Percentiles rank a stretch among this genome's conserved stretches.
phyloP scores from a whole-genome alignment of 2,329 filamentous ascomycete species.

The Aspergillus sp. region DNA sequence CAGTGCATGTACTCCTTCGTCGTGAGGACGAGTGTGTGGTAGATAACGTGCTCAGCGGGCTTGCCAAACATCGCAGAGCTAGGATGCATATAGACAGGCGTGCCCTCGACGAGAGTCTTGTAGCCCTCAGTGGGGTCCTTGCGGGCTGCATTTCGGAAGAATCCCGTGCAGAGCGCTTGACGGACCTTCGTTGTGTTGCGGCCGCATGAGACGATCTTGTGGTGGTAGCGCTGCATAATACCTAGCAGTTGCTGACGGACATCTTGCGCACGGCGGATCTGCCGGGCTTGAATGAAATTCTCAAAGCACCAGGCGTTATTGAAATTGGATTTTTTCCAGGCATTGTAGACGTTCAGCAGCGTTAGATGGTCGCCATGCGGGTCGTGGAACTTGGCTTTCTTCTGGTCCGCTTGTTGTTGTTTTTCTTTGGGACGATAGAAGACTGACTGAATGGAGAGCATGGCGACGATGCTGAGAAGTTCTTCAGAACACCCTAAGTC shows the following conservation, averaged over 20 bases:
- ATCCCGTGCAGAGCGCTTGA: slow-evolving; percentile 85
- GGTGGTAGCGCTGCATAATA: slow-evolving; percentile 91
- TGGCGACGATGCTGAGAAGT: slow-evolving; percentile 88
- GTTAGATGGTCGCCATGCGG: slow-evolving; percentile 92
- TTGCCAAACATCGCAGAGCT: slow-evolving; percentile 91
- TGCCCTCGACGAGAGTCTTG: slow-evolving; percentile 94
- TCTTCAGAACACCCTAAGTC: slow-evolving; percentile 90
- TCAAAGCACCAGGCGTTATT: slow-evolving; percentile 93
- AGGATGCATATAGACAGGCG: slow-evolving; percentile 92
- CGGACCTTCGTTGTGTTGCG: slow-evolving; percentile 83
- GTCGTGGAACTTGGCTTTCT: slow-evolving; percentile 97
- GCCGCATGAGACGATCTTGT: slow-evolving; percentile 79
- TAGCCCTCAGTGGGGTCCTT: slow-evolving; percentile 97
- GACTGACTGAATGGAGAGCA: slow-evolving; percentile 82
- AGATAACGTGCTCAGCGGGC: slow-evolving; percentile 94
- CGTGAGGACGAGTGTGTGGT: slow-evolving; percentile 61
- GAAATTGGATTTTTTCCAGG: slow-evolving; percentile 85
- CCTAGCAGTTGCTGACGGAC: slow-evolving; percentile 87
- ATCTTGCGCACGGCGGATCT: slow-evolving; percentile 86
- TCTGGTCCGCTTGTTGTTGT: slow-evolving; percentile 92
- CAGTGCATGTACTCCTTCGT: slow-evolving; percentile 98
- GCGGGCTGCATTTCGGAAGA: slow-evolving; percentile 91
- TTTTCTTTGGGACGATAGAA: slow-evolving; percentile 98
- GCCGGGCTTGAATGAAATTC: slow-evolving; percentile 92
- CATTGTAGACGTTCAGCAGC: slow-evolving; percentile 92